A percentile compares a stretch with the other conserved stretches of the same genome.
Evolutionary conservation across 106 monocot genomes (phyloP).

Genomic region (Dactylorhiza incarnata): DNA sequence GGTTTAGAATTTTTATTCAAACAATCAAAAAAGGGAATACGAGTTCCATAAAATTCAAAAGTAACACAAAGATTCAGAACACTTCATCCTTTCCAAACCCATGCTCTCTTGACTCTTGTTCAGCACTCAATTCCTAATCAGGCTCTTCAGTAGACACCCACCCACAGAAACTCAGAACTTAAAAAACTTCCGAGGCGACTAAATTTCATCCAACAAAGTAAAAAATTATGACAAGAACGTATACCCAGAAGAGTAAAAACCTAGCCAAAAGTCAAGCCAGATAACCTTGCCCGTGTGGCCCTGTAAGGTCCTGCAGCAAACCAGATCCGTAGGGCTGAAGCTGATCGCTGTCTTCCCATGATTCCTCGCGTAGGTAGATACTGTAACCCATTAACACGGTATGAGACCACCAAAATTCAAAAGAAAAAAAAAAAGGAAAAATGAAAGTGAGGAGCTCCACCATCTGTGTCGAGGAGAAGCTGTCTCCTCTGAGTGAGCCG

Average conservation of each 20-base stretch:
- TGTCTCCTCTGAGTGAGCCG: constrained; percentile 48
- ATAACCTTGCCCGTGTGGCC: constrained; percentile 84
- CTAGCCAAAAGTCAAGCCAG: background rate
- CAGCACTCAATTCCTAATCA: background rate
- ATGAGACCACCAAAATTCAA: background rate
- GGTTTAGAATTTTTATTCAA: background rate
- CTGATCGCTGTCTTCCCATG: constrained; percentile 58
- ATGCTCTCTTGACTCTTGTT: background rate
- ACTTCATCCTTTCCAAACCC: background rate
- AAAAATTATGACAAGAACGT: background rate
- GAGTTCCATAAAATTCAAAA: background rate
- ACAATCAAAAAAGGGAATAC: background rate
- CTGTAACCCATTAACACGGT: constrained; percentile 17
- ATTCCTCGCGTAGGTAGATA: constrained; percentile 50
- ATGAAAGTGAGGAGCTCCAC: constrained; percentile 19
- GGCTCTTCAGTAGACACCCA: background rate
- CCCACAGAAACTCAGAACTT: background rate
- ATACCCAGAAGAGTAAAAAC: background rate
- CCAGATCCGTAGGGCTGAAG: constrained; percentile 82
- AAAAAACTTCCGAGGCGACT: background rate
- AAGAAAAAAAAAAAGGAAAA: background rate
- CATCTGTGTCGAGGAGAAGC: constrained; percentile 79
- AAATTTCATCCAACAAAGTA: background rate
- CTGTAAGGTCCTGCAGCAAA: constrained; percentile 82
- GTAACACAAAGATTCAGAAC: too few relatives aligned